Evolutionary conservation across 257 asterid species (phyloP), one percentile per base, ranked within the genome.

Genomic region (Scutellaria barbata): DNA sequence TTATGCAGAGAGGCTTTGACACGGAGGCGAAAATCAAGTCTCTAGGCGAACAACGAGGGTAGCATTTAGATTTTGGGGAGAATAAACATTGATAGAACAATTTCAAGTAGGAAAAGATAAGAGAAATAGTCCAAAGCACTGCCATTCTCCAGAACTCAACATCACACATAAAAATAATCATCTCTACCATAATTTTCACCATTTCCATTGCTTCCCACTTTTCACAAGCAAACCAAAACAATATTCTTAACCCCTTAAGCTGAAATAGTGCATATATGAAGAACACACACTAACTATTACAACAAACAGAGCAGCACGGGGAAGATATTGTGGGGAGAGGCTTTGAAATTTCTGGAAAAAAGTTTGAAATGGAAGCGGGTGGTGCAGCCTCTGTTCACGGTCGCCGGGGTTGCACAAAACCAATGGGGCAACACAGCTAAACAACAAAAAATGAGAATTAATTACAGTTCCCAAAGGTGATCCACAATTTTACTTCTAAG

Each of bases 131-230:
- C 98, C 98, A 93, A 0, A 86, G 43, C 42, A 90, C 68, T 12
- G 83, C 80, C 96, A 93, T 93, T 80, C 97, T 90, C 97, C 89
- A 89, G 81, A 81, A 84, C 63, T 86, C 81, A 43, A 39, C 60
- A 5, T 76, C 71, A 81, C 79, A 84, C 16, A 84, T 25, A 51
- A 89, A 89, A 37, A 12, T 13, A 80, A 68, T 20, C 25, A 20
- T 20, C 25, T 20, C 25, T 20, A 20, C 25, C 25, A 20, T 20
- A 20, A 20, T 20, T 20, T 20, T 20, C 25, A 20, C 25, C 25
- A 20, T 20, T 20, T 20, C 25, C 25, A 20, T 20, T n/a, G n/a
- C n/a, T n/a, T n/a, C n/a, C n/a, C n/a, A n/a, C n/a, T n/a, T n/a
- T n/a, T n/a, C n/a, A n/a, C n/a, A n/a, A n/a, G n/a, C n/a, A n/a